These are phyloP conservation scores for Chlamydomonas asymmetrica DNA, from an alignment of 139 green algal species.

Conservation along the genomic window DNA sequence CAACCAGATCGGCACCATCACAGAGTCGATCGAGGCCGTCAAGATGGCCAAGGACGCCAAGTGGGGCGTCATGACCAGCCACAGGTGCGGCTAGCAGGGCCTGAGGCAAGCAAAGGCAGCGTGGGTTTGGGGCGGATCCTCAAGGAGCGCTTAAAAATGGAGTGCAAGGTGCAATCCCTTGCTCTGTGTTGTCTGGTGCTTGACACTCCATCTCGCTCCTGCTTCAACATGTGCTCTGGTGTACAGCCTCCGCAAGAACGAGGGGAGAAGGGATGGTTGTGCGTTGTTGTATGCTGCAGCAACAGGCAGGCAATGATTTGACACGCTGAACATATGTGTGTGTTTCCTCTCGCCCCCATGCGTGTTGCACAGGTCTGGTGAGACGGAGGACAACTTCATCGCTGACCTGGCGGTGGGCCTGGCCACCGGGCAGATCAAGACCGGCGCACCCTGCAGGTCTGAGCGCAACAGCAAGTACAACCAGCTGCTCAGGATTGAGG, in stretches of 20 bases:
- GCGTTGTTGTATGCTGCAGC: too few species aligned
- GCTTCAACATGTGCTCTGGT: too few species aligned
- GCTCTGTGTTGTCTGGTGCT: not conserved
- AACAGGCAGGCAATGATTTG: too few species aligned
- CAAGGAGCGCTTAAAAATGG: too few species aligned
- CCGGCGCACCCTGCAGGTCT: constrained; percentile 92
- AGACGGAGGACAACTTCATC: constrained; percentile 98
- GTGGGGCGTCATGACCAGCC: constrained; percentile 97
- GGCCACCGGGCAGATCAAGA: constrained; percentile 98
- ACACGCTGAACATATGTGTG: too few species aligned
- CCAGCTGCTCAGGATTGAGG: constrained; percentile 98
- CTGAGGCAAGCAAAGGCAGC: too few species aligned
- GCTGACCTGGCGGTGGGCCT: constrained; percentile 97
- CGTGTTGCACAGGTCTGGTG: constrained; percentile 80
- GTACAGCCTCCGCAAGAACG: too few species aligned
- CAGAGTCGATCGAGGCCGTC: constrained; percentile 95
- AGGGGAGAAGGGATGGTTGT: too few species aligned
- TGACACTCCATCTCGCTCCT: too few species aligned
- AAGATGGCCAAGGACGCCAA: constrained; percentile 91
- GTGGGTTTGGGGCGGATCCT: too few species aligned
- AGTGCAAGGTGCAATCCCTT: not conserved
- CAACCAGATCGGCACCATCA: constrained; percentile 98
- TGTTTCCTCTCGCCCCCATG: too few species aligned
- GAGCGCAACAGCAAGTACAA: constrained; percentile 99
- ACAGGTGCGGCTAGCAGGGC: constrained; percentile 76